Percentiles rank a stretch among this genome's conserved stretches.
Evolutionary conservation across 495 filamentous ascomycete genomes (phyloP).

Genomic region (Penicillium flavigenum): DNA sequence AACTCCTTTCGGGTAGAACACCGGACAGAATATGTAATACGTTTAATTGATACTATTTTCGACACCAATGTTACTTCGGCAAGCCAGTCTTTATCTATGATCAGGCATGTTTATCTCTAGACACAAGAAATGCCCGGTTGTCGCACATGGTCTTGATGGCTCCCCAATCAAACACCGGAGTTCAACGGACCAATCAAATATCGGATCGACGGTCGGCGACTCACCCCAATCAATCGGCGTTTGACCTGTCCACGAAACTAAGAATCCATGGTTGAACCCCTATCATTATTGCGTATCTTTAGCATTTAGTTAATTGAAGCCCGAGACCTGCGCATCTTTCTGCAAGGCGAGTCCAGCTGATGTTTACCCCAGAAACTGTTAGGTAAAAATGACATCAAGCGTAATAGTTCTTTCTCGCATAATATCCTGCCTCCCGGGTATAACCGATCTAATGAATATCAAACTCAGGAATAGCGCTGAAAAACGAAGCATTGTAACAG

Average conservation of each 20-base stretch:
- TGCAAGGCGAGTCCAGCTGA: constrained; percentile 1
- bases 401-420: background rate
- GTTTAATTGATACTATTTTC: background rate
- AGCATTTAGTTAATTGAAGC: background rate
- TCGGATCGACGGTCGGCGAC: background rate
- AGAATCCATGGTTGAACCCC: background rate
- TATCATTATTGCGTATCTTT: constrained; percentile 5
- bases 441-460: constrained; percentile 20
- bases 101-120: background rate
- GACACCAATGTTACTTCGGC: background rate
- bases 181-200: background rate
- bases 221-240: constrained; percentile 4
- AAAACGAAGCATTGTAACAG: constrained; percentile 31
- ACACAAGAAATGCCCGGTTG: background rate
- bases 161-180: background rate
- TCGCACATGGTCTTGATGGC: background rate
- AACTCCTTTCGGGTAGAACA: too few relatives aligned
- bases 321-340: background rate
- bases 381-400: constrained; percentile 1
- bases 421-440: constrained; percentile 3
- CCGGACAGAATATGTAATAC: background rate
- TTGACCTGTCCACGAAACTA: constrained; percentile 1
- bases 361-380: background rate
- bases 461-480: constrained; percentile 26
- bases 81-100: background rate